Conservation (phyloP, 208 protist genomes). For the Trypanosoma conorhini region DNA sequence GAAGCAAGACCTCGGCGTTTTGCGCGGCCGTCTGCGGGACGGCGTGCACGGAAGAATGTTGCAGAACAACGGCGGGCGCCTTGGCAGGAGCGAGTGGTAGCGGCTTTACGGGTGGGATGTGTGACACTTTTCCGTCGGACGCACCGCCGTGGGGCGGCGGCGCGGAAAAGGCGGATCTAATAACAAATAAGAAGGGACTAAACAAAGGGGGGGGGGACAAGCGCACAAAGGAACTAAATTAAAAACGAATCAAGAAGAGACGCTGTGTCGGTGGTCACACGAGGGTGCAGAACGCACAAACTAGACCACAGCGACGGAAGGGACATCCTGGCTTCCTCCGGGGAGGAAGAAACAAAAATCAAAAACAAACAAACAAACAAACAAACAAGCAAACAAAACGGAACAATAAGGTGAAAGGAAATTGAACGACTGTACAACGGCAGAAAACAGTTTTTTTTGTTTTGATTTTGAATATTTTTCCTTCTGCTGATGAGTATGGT, state of each 20-base stretch:
- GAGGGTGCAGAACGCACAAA: no score
- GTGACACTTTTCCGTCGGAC: neutral
- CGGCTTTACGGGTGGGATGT: neutral
- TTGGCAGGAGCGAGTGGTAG: slow-evolving; percentile 31
- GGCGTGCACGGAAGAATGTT: slow-evolving; percentile 45
- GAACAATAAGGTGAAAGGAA: no score
- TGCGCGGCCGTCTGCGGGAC: slow-evolving; percentile 67
- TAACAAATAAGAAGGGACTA: neutral
- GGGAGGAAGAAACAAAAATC: no score
- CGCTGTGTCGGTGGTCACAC: no score
- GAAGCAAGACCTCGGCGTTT: slow-evolving; percentile 51
- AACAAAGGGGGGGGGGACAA: neutral
- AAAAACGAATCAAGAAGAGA: no score
- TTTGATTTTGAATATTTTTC: neutral
- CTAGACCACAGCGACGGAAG: no score
- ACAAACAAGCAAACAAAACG: no score
- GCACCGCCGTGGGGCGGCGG: neutral
- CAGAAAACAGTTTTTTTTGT: neutral
- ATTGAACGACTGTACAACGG: no score
- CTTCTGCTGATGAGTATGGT: neutral
- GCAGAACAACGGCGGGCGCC: slow-evolving; percentile 38
- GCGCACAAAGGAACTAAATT: neutral
- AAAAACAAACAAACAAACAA: no score
- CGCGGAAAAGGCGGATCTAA: neutral
- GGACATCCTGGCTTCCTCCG: no score